Conservation (phyloP, 768 basidiomycete species). For the Holtermanniella nyarrowii region DNA sequence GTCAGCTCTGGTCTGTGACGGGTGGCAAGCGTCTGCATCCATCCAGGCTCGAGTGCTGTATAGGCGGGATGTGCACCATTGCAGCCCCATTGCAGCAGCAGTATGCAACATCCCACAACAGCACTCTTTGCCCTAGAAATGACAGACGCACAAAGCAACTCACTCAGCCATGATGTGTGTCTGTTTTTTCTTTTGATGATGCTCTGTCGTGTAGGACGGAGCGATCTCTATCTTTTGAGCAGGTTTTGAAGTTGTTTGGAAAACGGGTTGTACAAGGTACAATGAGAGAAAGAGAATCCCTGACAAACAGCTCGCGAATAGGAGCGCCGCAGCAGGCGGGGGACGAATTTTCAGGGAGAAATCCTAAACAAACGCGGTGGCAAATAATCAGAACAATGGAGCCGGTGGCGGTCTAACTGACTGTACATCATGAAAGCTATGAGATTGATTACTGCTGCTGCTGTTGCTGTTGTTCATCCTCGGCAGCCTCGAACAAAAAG, state of each 20-base stretch:
- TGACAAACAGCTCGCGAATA: no score
- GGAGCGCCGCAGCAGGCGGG: no score
- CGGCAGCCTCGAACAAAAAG: slow-evolving; percentile 68
- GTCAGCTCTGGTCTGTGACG: slow-evolving; percentile 9
- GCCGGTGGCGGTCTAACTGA: neutral
- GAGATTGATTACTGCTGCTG: no score
- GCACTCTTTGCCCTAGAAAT: no score
- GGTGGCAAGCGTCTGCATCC: neutral
- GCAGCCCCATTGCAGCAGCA: no score
- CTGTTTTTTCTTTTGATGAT: slow-evolving; percentile 14
- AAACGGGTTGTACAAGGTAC: slow-evolving; percentile 10
- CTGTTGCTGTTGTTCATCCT: slow-evolving; percentile 24
- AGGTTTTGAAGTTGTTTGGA: slow-evolving; percentile 7
- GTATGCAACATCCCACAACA: no score
- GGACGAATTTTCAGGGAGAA: neutral
- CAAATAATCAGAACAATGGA: neutral
- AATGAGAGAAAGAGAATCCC: slow-evolving; percentile 11
- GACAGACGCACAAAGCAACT: slow-evolving; percentile 12
- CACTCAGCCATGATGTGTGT: slow-evolving; percentile 36
- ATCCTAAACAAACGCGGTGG: neutral
- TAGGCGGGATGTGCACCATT: no score
- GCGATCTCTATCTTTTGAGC: slow-evolving; percentile 16
- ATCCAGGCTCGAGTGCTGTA: no score
- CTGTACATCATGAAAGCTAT: neutral
- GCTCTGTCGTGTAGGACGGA: slow-evolving; percentile 31